Percentiles rank a stretch among this genome's conserved stretches.
Evolutionary conservation across 106 monocot genomes (phyloP).

Genomic region (Iris macrosiphon): DNA sequence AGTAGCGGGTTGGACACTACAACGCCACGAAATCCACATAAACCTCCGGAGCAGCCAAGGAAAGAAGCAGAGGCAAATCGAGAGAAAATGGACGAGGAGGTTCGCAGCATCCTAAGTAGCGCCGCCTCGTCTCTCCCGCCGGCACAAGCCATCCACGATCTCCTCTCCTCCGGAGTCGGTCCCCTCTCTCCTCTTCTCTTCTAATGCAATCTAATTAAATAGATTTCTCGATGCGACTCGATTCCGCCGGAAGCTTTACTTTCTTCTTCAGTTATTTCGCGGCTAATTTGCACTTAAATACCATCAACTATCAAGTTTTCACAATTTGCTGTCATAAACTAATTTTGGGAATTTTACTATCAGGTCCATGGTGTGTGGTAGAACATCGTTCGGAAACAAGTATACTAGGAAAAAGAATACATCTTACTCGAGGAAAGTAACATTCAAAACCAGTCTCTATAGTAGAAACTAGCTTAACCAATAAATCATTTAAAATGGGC

Average conservation of each 20-base stretch:
- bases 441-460: too few species aligned
- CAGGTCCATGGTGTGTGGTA: neutral
- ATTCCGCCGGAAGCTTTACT: neutral
- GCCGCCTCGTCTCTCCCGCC: slow-evolving; percentile 42
- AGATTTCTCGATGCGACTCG: neutral
- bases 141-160: slow-evolving; percentile 33
- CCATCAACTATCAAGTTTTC: too few species aligned
- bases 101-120: slow-evolving; percentile 8
- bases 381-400: neutral
- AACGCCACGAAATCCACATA: too few species aligned
- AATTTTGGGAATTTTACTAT: neutral
- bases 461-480: too few species aligned
- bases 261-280: neutral
- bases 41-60: too few species aligned
- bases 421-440: too few species aligned
- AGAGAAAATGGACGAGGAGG: slow-evolving; percentile 25
- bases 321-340: too few species aligned
- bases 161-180: slow-evolving; percentile 56
- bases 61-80: too few species aligned
- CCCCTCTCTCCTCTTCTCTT: neutral
- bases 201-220: too few species aligned
- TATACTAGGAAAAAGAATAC: neutral
- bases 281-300: too few species aligned
- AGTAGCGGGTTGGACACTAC: too few species aligned
- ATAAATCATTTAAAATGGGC: too few species aligned